Evolutionary conservation across 495 filamentous ascomycete genomes (phyloP).

Genomic region (Penicillium nucicola): DNA sequence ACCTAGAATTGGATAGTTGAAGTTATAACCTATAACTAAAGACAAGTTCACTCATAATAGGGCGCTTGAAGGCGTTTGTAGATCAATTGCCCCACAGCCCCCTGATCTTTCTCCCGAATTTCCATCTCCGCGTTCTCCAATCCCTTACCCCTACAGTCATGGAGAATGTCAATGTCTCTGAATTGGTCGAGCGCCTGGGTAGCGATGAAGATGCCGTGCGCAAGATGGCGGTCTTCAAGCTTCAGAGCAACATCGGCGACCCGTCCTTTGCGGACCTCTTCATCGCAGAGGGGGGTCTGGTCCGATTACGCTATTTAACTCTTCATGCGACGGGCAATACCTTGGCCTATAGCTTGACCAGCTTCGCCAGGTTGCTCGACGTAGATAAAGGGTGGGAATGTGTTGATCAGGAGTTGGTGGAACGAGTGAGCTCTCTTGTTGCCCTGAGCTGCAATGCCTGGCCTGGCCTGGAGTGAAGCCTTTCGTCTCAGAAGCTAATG

Average conservation of each 20-base stretch:
- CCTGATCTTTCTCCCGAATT: slow-evolving; percentile 10
- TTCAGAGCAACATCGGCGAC: slow-evolving; percentile 90
- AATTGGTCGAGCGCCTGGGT: slow-evolving; percentile 66
- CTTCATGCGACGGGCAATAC: slow-evolving; percentile 89
- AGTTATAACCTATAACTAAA: no score
- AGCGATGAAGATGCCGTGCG: slow-evolving; percentile 86
- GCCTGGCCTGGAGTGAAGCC: neutral
- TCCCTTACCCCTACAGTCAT: slow-evolving; percentile 29
- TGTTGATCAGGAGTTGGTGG: slow-evolving; percentile 63
- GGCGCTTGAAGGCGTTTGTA: neutral
- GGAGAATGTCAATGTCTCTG: slow-evolving; percentile 58
- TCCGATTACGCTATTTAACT: slow-evolving; percentile 74
- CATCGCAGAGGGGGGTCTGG: slow-evolving; percentile 81
- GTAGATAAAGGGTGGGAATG: slow-evolving; percentile 97
- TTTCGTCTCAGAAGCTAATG: neutral
- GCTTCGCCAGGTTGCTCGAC: slow-evolving; percentile 80
- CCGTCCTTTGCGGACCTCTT: slow-evolving; percentile 96
- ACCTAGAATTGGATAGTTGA: no score
- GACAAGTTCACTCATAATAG: no score
- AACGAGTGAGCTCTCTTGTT: slow-evolving; percentile 49
- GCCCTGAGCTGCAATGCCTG: neutral
- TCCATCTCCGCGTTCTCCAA: neutral
- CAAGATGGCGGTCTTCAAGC: slow-evolving; percentile 98
- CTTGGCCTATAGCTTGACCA: slow-evolving; percentile 88
- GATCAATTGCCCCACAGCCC: slow-evolving; percentile 16